Base-by-base conservation (phyloP, 805 yeast species). In the Candida qinlingensis region DNA sequence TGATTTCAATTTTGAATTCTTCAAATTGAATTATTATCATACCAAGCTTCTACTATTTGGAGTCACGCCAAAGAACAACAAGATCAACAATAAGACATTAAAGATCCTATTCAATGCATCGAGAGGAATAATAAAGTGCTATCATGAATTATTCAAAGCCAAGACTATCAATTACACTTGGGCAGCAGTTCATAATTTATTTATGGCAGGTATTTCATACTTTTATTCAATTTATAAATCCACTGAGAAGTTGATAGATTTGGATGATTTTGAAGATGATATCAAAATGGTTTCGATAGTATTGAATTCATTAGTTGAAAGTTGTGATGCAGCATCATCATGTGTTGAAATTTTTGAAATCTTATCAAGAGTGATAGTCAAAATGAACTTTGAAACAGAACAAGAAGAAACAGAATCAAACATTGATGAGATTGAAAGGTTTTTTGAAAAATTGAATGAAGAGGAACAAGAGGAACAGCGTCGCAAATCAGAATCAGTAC, bases 111-210 rank as follows among this genome's bases (percentile, higher is more conserved):
- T 78, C 9, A 80, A 77, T 28, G 78, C 91, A 0, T 79, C 94
- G 1, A 77, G 76, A 55, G 84, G 83, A 40, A 76, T 88, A 35
- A 83, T 89, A 46, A 68, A 72, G 34, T 75, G 82, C 31, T 90
- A 87, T 62, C 69, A 75, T 44, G 77, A 76, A 45, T 67, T 90
- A 37, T 77, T 76, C 55, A 64, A 70, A n/a, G 73, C 73, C 30
- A 77, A 77, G 56, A 71, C 78, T 42, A 75, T 89, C 51, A 88
- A 88, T 64, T 90, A 87, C 65, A 87, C 96, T 0, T 90, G 97
- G 97, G 91, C 90, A 2, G 94, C 95, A 0, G 91, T 88, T 3
- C 96, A 89, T 63, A 89, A 88, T 61, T 70, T 88, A 46, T 88
- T 88, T 62, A 84, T 87, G 85, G 91, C 96, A 0, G 95, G 96